Percentiles rank a stretch among this genome's conserved stretches.
Conservation (phyloP, 2,329 filamentous ascomycete genomes). For the Penicillium sp. region DNA sequence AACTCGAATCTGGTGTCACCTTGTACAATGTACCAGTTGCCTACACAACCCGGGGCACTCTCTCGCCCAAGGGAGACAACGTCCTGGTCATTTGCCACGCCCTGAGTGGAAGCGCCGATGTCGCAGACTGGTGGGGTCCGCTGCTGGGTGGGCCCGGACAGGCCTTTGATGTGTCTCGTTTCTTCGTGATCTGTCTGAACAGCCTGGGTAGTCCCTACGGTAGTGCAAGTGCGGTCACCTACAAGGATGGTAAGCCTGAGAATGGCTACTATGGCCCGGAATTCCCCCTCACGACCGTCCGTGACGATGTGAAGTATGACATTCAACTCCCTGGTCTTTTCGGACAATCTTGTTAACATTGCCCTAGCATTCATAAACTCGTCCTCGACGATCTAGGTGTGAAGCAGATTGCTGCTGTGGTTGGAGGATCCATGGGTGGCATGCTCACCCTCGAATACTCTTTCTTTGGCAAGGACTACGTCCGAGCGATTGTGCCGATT, state of each 20-base stretch:
- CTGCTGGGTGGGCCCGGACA: conserved; percentile 58
- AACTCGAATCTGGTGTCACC: conserved; percentile 86
- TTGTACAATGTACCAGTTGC: conserved; percentile 74
- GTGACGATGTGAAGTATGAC: conserved; percentile 89
- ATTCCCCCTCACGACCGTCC: conserved; percentile 91
- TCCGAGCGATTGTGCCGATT: conserved; percentile 59
- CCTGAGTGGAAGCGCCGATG: conserved; percentile 59
- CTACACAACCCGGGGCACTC: conserved; percentile 65
- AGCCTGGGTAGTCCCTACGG: conserved; percentile 61
- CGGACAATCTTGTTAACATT: conserved; percentile 4
- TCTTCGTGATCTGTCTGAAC: conserved; percentile 60
- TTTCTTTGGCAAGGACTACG: conserved; percentile 72
- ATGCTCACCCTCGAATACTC: conserved; percentile 63
- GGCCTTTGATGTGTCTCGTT: conserved; percentile 58
- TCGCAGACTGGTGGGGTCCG: conserved; percentile 62
- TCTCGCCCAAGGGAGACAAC: conserved; percentile 63
- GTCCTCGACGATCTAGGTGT: conserved; percentile 61
- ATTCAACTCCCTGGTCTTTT: not conserved
- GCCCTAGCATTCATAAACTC: conserved; percentile 55
- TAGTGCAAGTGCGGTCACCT: conserved; percentile 66
- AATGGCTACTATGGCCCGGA: conserved; percentile 89
- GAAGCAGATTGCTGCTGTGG: conserved; percentile 57
- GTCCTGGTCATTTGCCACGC: conserved; percentile 65
- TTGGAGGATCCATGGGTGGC: conserved; percentile 63
- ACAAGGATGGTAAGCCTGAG: conserved; percentile 75